Base-by-base conservation (phyloP, 2,329 filamentous ascomycete species). In the Ophidiomyces ophidiicola region DNA sequence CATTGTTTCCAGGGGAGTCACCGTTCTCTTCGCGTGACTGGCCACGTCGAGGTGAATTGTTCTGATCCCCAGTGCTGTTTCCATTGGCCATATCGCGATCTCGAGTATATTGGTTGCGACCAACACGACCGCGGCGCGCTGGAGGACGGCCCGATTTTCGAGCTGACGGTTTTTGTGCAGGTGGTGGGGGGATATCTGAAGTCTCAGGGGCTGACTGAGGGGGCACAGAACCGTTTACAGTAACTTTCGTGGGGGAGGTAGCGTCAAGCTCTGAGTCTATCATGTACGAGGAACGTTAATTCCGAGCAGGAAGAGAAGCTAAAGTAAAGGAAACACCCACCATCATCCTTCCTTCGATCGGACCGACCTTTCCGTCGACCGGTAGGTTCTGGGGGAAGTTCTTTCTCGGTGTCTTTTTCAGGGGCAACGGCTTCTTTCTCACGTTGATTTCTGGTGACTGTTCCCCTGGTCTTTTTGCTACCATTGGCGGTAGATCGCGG, bases 41-140 rank as follows among this genome's bases (percentile, higher is more conserved):
- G 26, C 61, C 57, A 30, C 61, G 53, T 40, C 64, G 63, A 36
- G 60, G 54, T 25, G 60, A 64, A 45, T 59, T 60, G 8, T 28
- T 41, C 6, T 33, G 20, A 39, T 51, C 48, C 15, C 46, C 48
- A 8, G 38, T 50, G 24, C 62, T 56, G 42, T 70, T 65, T 55
- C 69, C 60, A 56, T 72, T 63, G 47, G 73, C 64, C 55, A 74
- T 57, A 33, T 84, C 80, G 32, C 78, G 73, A 46, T 87, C 80
- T 53, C 80, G 81, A 1, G 81, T 87, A 52, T 88, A 87, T 57
- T 90, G 84, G 47, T 88, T 90, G 46, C 81, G 78, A 12, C 81
- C 80, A 43, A 74, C 55, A 42, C 78, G 77, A 17, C 59, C 76
- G 50, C 77, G 76, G 45, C 80, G 78, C 52, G 80, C 76, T 48